phyloP scores from a whole-genome alignment of 2,329 filamentous ascomycete species.

The Colletotrichum sp. region DNA sequence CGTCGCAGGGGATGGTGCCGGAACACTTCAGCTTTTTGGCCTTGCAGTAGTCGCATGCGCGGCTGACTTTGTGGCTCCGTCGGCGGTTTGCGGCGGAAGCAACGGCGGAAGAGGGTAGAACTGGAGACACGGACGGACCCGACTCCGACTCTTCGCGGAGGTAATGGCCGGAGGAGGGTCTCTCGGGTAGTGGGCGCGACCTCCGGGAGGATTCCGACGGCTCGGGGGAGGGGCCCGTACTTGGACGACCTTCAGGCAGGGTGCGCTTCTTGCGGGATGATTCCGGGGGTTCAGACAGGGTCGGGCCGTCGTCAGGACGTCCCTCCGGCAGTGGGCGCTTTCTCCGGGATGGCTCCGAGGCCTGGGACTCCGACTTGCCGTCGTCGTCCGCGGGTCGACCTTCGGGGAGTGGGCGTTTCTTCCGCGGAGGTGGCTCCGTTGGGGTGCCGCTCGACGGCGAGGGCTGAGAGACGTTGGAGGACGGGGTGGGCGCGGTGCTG shows the following conservation, averaged over 20 bases:
- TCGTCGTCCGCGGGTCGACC: not conserved
- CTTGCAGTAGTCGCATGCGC: conserved; percentile 44
- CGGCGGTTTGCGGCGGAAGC: not conserved
- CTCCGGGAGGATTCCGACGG: not conserved
- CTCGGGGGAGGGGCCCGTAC: not conserved
- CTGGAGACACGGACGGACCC: not conserved
- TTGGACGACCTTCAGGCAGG: not conserved
- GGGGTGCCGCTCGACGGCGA: not conserved
- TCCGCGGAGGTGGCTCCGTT: not conserved
- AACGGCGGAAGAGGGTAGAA: not conserved
- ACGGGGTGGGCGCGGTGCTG: not conserved
- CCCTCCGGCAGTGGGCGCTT: not conserved
- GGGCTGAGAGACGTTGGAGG: not conserved
- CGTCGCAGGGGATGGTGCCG: conserved; percentile 39
- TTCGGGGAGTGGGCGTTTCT: conserved; percentile 4
- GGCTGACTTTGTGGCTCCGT: conserved; percentile 35
- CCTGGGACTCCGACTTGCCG: not conserved
- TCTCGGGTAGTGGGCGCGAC: not conserved
- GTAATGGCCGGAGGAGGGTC: not conserved
- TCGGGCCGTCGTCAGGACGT: not conserved
- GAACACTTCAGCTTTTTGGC: conserved; percentile 39
- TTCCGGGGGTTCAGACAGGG: not conserved
- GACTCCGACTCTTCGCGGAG: not conserved
- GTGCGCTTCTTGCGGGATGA: not conserved
- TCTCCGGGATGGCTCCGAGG: not conserved